Evolutionary conservation across 371 early-diverging fungal species (phyloP).

Genomic region (Apophysomyces trapeziformis): DNA sequence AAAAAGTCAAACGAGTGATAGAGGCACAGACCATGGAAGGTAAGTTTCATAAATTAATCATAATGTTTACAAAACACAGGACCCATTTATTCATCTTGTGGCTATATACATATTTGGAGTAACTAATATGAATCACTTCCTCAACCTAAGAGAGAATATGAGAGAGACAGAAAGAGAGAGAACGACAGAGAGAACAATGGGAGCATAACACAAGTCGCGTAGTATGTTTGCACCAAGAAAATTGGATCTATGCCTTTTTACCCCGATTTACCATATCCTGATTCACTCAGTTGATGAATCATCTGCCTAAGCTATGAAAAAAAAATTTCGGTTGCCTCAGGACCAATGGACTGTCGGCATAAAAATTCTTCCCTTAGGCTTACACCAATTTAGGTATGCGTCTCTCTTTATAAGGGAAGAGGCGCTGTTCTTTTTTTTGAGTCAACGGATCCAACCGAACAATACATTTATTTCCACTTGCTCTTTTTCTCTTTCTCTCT

Average conservation of each 20-base stretch:
- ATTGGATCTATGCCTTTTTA: no score
- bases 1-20: neutral
- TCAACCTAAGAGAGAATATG: neutral
- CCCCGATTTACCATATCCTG: neutral
- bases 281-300: constrained; percentile 8
- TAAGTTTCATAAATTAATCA: neutral
- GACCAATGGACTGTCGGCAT: constrained; percentile 10
- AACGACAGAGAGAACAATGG: no score
- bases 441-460: no score
- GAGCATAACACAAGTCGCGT: no score
- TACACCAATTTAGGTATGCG: neutral
- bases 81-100: neutral
- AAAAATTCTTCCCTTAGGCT: neutral
- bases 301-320: neutral
- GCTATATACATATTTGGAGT: neutral
- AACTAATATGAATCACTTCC: neutral
- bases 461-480: neutral
- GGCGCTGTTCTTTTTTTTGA: constrained; percentile 4
- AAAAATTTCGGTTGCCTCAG: neutral
- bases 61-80: neutral
- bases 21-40: constrained; percentile 2
- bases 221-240: no score
- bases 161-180: no score
- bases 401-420: neutral
- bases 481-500: constrained; percentile 2